Evolutionary conservation across 305 asterid genomes (phyloP).

Genomic region (Fraxinus ornus): DNA sequence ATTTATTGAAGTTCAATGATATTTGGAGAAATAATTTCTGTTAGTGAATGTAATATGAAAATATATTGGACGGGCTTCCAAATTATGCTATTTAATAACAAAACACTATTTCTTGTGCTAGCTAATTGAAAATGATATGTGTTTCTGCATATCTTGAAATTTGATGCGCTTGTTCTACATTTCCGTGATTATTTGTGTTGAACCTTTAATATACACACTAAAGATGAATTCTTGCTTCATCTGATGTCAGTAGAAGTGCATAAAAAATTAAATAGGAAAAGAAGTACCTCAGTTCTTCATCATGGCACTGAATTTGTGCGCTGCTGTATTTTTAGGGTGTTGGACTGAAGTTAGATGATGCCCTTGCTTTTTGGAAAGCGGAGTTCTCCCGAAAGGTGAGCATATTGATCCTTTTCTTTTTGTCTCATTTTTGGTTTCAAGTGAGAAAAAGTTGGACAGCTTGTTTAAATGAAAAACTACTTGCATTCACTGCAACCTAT

Average conservation of each 20-base stretch:
- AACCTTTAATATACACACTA: slow-evolving; percentile 9
- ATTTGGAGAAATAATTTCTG: slow-evolving; percentile 15
- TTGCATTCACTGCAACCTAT: neutral
- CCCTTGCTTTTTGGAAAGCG: slow-evolving; percentile 95
- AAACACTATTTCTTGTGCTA: slow-evolving; percentile 14
- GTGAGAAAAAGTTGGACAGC: neutral
- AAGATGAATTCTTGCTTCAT: slow-evolving; percentile 7
- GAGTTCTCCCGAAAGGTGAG: slow-evolving; percentile 90
- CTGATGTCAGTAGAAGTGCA: slow-evolving; percentile 13
- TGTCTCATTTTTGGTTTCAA: slow-evolving; percentile 14
- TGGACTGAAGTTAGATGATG: slow-evolving; percentile 96
- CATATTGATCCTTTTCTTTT: slow-evolving; percentile 5
- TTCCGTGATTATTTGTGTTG: neutral
- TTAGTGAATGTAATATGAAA: neutral
- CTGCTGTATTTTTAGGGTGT: slow-evolving; percentile 60
- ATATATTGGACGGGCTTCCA: neutral
- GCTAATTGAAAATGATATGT: slow-evolving; percentile 11
- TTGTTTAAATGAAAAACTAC: slow-evolving; percentile 12
- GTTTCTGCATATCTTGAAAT: neutral
- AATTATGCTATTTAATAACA: slow-evolving; percentile 15
- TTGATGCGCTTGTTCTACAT: slow-evolving; percentile 3
- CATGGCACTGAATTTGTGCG: slow-evolving; percentile 25
- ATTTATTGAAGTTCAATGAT: neutral
- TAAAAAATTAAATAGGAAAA: slow-evolving; percentile 3
- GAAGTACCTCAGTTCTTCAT: slow-evolving; percentile 14